phyloP scores from a whole-genome alignment of 2,329 filamentous ascomycete species.

The Colletotrichum godetiae region DNA sequence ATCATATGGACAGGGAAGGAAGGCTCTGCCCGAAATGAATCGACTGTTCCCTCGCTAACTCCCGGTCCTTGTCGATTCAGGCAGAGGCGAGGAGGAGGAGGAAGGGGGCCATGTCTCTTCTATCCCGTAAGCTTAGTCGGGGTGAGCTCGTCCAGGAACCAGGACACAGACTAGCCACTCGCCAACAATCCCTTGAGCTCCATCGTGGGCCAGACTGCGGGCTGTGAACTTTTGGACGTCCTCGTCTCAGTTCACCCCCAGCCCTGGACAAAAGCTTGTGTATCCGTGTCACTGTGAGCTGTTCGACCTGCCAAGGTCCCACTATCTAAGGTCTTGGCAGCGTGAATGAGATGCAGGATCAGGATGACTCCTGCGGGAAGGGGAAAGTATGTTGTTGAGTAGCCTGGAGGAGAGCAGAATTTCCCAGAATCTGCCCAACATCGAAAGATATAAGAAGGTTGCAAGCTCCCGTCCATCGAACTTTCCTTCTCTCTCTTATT shows the following conservation, averaged over 20 bases:
- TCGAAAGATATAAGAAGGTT: conserved; percentile 25
- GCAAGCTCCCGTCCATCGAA: not conserved
- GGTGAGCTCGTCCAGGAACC: not conserved
- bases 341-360: not conserved
- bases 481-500: not conserved
- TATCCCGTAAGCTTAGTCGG: not conserved
- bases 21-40: conserved; percentile 31
- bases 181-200: conserved; percentile 15
- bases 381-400: not conserved
- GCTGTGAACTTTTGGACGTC: not conserved
- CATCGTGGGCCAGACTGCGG: conserved; percentile 15
- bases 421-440: not conserved
- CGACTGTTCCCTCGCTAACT: not conserved
- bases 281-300: conserved; percentile 3
- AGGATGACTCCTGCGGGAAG: conserved; percentile 13
- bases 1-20: conserved; percentile 25
- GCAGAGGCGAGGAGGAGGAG: not conserved
- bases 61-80: not conserved
- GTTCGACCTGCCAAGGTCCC: not conserved
- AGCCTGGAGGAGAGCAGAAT: not conserved
- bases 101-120: not conserved
- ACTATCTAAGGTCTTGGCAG: conserved; percentile 22
- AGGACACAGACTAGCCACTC: not conserved
- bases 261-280: conserved; percentile 24
- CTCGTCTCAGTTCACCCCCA: not conserved